Base-by-base conservation (phyloP, 108 stramenopile genomes). In the Cylindrotheca fusiformis region DNA sequence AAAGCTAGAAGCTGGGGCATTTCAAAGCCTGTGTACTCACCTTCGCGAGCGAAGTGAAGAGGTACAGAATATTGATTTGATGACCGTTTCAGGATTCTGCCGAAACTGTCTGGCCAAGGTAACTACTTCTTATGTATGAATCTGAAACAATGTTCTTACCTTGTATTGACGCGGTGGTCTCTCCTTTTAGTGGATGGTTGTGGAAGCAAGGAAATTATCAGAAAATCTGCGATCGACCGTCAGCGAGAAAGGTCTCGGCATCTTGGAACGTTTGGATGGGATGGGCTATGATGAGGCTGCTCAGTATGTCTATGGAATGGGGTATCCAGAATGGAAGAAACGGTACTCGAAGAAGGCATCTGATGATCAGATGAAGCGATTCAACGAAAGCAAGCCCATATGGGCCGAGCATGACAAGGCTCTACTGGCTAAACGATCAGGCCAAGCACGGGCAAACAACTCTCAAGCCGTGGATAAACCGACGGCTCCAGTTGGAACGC, bases 91-190 rank as follows among this genome's bases (percentile, higher is more conserved):
- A 46, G 95, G 95, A 17, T 96, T 96, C 70, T 96, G 95, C 76
- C 76, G 95, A 6, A 96, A 96, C 57, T 96, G 95, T 63, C 66
- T 96, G 12, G 86, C 90, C 33, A 96, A 95, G 79, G 88, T 84
- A 64, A 33, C 80, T 56, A 17, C 24, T 12, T 4, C 12, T 3
- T 4, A 17, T 52, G 4, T 60, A 5, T 27, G 25, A 4, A 8
- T 47, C n/a, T n/a, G n/a, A n/a, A n/a, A n/a, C n/a, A n/a, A n/a
- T n/a, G n/a, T n/a, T n/a, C n/a, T n/a, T n/a, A n/a, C n/a, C n/a
- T n/a, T n/a, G n/a, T n/a, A n/a, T n/a, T n/a, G n/a, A n/a, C n/a
- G n/a, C n/a, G n/a, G n/a, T n/a, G 22, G 8, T 17, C 4, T 24
- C n/a, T 23, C 33, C 22, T 5, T 41, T 28, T 48, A 86, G 86